These are phyloP conservation scores for Chlorella sp. DNA, from an alignment of 139 green algal species.

Conservation along the genomic window DNA sequence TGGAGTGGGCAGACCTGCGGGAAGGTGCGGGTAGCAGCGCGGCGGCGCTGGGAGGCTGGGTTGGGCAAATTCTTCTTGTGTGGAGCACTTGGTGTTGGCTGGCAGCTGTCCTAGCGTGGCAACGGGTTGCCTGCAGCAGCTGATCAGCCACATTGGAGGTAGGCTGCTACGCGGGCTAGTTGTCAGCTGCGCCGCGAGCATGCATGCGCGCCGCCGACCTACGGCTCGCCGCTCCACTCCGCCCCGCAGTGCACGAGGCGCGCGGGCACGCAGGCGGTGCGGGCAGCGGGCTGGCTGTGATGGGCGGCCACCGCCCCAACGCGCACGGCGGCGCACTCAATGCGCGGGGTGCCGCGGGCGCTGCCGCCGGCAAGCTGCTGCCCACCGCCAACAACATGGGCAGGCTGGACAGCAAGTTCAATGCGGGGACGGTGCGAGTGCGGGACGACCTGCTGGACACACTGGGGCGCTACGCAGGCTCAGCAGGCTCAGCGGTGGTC, in stretches of 20 bases:
- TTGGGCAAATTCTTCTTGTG: not conserved
- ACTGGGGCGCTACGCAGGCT: constrained; percentile 46
- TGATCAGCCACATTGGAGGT: too few species aligned
- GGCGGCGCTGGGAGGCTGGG: not conserved
- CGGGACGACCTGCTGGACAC: constrained; percentile 64
- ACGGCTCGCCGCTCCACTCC: not conserved
- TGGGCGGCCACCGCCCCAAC: constrained; percentile 34
- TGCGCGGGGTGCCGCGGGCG: not conserved
- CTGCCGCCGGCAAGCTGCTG: constrained; percentile 14
- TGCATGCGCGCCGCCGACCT: not conserved
- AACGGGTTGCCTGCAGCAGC: too few species aligned
- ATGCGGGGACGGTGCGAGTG: constrained; percentile 32
- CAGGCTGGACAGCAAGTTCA: constrained; percentile 66
- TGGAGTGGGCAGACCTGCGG: constrained; percentile 81
- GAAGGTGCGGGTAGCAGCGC: constrained; percentile 57
- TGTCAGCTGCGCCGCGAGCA: not conserved
- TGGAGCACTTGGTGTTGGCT: too few species aligned
- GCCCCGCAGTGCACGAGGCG: constrained; percentile 16
- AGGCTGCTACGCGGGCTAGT: too few species aligned
- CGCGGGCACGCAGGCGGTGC: constrained; percentile 19
- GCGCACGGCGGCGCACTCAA: constrained; percentile 42
- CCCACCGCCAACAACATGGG: constrained; percentile 52
- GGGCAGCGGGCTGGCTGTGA: not conserved
- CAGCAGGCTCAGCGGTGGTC: constrained; percentile 40
- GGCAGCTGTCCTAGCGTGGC: too few species aligned